phyloP scores from a whole-genome alignment of 106 monocot genomes.

The Platanthera zijinensis region DNA sequence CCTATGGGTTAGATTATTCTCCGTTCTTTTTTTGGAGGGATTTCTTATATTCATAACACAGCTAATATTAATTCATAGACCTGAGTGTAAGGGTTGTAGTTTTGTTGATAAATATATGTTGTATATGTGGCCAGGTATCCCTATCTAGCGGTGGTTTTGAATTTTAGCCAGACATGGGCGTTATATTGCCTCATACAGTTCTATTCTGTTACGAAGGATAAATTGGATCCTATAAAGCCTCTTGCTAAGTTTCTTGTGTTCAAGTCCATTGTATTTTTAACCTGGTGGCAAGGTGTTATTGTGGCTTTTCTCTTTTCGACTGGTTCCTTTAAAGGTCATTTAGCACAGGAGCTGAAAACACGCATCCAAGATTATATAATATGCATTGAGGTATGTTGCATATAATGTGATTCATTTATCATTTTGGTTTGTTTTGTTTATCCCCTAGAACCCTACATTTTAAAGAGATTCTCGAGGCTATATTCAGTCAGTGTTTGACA shows the following conservation, averaged over 20 bases:
- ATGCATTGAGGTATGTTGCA: conserved; percentile 76
- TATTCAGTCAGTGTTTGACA: neutral
- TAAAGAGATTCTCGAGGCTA: neutral
- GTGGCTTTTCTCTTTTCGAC: conserved; percentile 84
- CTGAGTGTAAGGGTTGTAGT: neutral
- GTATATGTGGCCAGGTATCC: conserved; percentile 54
- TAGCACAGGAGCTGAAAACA: conserved; percentile 78
- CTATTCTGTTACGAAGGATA: conserved; percentile 85
- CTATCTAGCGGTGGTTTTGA: conserved; percentile 83
- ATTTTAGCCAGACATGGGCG: conserved; percentile 99
- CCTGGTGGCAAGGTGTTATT: conserved; percentile 98
- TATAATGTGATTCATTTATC: neutral
- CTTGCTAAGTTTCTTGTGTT: conserved; percentile 89
- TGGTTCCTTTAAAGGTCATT: conserved; percentile 65
- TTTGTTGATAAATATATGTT: neutral
- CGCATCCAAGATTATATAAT: conserved; percentile 93
- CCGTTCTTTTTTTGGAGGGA: neutral
- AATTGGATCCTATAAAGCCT: conserved; percentile 82
- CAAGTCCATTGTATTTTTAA: conserved; percentile 97
- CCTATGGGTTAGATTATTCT: conserved; percentile 52
- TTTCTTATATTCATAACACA: neutral
- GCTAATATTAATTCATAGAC: neutral
- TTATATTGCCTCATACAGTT: conserved; percentile 97
- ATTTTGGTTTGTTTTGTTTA: neutral
- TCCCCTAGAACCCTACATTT: neutral